phyloP scores from a whole-genome alignment of 768 basidiomycete species.

The Mycena haematopus region DNA sequence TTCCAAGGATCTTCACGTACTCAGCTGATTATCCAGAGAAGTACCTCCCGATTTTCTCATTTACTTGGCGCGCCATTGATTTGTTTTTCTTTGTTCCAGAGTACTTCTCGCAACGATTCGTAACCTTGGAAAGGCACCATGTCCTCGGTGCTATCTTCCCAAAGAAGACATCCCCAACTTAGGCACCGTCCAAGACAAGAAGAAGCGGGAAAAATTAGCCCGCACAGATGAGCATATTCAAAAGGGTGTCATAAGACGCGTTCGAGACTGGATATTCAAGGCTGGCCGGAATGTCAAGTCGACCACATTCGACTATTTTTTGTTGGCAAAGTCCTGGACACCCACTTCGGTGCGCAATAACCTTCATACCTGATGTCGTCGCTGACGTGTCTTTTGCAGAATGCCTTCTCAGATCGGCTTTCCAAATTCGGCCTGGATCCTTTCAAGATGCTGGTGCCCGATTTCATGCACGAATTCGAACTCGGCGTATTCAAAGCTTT shows the following conservation, averaged over 20 bases:
- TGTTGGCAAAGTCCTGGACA: slow-evolving; percentile 30
- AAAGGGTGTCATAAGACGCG: slow-evolving; percentile 23
- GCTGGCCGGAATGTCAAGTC: slow-evolving; percentile 31
- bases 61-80: no score
- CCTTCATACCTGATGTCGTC: slow-evolving; percentile 12
- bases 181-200: slow-evolving; percentile 30
- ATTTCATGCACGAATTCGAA: slow-evolving; percentile 39
- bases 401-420: not conserved
- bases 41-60: no score
- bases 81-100: slow-evolving; percentile 16
- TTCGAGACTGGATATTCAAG: slow-evolving; percentile 35
- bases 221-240: slow-evolving; percentile 20
- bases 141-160: slow-evolving; percentile 33
- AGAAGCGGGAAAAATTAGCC: slow-evolving; percentile 11
- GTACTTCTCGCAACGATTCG: slow-evolving; percentile 35
- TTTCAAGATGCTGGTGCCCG: slow-evolving; percentile 20
- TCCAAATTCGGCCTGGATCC: slow-evolving; percentile 11
- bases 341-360: slow-evolving; percentile 35
- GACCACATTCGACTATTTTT: slow-evolving; percentile 28
- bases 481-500: slow-evolving; percentile 37
- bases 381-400: not conserved
- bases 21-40: slow-evolving; percentile 47
- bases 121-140: slow-evolving; percentile 34
- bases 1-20: slow-evolving; percentile 41
- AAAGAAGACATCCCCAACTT: slow-evolving; percentile 28